Evolutionary conservation across 768 basidiomycete genomes (phyloP).

Genomic region (Daedalea quercina): DNA sequence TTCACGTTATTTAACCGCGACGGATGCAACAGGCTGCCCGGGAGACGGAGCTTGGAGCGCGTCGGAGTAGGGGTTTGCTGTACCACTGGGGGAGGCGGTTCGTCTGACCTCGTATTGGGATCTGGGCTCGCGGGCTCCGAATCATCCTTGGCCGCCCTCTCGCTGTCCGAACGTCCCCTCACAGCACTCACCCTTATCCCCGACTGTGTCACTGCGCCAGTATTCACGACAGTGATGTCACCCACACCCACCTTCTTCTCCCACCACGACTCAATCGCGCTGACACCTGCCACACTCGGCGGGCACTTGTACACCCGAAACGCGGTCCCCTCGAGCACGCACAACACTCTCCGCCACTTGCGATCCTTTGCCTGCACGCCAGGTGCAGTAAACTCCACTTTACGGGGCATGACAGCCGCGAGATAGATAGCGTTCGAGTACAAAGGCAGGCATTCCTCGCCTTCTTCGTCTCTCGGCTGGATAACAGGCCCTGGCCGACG

Average conservation of each 20-base stretch:
- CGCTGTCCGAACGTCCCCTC: slow-evolving; percentile 15
- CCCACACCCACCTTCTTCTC: slow-evolving; percentile 71
- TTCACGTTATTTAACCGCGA: background rate
- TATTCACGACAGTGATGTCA: slow-evolving; percentile 33
- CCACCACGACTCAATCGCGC: slow-evolving; percentile 71
- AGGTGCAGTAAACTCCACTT: slow-evolving; percentile 86
- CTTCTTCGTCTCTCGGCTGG: slow-evolving; percentile 73
- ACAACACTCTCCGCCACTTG: slow-evolving; percentile 85
- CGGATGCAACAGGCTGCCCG: slow-evolving; percentile 3
- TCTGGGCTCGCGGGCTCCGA: background rate
- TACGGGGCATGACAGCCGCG: slow-evolving; percentile 75
- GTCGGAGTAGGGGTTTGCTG: background rate
- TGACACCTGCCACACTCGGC: slow-evolving; percentile 34
- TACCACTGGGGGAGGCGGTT: background rate
- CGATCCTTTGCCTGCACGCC: slow-evolving; percentile 86
- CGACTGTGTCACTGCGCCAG: slow-evolving; percentile 14
- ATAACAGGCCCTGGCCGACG: slow-evolving; percentile 22
- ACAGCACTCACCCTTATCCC: slow-evolving; percentile 23
- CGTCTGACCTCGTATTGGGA: too few relatives aligned
- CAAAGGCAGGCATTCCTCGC: slow-evolving; percentile 66
- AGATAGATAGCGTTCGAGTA: slow-evolving; percentile 84
- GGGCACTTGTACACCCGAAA: slow-evolving; percentile 68
- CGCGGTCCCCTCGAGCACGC: slow-evolving; percentile 89
- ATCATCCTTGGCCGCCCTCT: slow-evolving; percentile 6
- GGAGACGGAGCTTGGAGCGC: slow-evolving; percentile 2